Base-by-base conservation (phyloP, 1,139 yeast species). In the Zhuliangozyma parablackwelliae region DNA sequence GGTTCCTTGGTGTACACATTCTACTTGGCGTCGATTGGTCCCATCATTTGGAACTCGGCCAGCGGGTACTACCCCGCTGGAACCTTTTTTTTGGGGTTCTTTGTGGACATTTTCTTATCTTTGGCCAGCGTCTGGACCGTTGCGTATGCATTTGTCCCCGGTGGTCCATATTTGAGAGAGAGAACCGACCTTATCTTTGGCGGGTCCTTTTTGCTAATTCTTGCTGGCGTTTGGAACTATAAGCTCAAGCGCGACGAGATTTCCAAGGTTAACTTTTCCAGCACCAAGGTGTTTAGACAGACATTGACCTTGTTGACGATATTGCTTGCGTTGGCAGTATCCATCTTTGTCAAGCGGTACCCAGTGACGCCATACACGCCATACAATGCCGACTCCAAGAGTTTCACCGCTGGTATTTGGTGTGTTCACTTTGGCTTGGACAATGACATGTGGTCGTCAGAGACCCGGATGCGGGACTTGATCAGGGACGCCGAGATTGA, bases 381-480 rank as follows among this genome's bases (percentile, higher is more conserved):
- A 21, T 82, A 79, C 54, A 92, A 90, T 53, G 81, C 84, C 21
- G 82, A 82, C 10, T 77, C 89, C 9, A 75, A 80, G 50, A 61
- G 88, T 3, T 78, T 92, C 53, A 89, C 96, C 2, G 90, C 97
- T 1, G 98, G 97, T 54, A 90, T 92, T 46, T 92, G 98, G 98
- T 92, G 98, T 28, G 82, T 92, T 45, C 98, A 92, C 63, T 92
- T 92, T 56, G 98, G 97, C 16, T 72, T 92, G 38, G 98, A 92
- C 58, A 92, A 92, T 57, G 96, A 90, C 57, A 85, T 92, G 95
- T 92, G 98, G 98, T 94, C 95, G 0, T 80, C 92, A 48, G 97
- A 92, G 63, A 80, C 78, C 30, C 76, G 97, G 50, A 90, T 92
- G 96, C 69, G 82, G 40, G 82, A 85, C 49, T 75, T 92, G 38